Conservation (phyloP, 805 yeast genomes). For the Yamadazyma takamatsuzukensis region DNA sequence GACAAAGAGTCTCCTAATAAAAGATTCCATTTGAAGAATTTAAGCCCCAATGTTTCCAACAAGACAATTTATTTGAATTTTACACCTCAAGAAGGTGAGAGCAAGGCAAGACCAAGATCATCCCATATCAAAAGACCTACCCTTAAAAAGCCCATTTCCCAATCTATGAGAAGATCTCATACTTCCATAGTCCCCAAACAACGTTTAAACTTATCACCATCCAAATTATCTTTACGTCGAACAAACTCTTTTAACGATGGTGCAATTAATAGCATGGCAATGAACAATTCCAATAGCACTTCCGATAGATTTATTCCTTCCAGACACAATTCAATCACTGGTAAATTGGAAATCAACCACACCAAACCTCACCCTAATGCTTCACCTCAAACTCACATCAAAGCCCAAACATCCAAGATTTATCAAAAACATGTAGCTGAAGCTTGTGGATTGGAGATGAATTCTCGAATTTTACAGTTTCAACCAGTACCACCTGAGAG, state of each 20-base stretch:
- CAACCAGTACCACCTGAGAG: constrained; percentile 81
- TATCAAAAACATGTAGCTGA: constrained; percentile 85
- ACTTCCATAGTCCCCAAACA: constrained; percentile 18
- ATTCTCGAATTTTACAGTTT: constrained; percentile 79
- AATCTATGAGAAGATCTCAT: constrained; percentile 21
- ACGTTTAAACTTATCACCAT: constrained; percentile 17
- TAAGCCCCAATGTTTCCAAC: constrained; percentile 35
- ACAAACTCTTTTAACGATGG: constrained; percentile 31
- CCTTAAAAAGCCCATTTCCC: constrained; percentile 18
- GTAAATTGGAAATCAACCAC: constrained; percentile 29
- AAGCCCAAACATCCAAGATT: constrained; percentile 49
- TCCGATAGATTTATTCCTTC: constrained; percentile 44
- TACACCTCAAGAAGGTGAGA: constrained; percentile 8
- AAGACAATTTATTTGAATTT: constrained; percentile 21
- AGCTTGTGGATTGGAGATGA: constrained; percentile 87
- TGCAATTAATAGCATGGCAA: constrained; percentile 22
- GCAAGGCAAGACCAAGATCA: constrained; percentile 1
- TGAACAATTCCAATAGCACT: constrained; percentile 19
- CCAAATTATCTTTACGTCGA: constrained; percentile 26
- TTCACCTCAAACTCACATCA: constrained; percentile 53
- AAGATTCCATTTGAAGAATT: constrained; percentile 26
- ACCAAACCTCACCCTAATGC: constrained; percentile 41
- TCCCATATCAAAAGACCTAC: constrained; percentile 10
- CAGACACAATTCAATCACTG: constrained; percentile 36
- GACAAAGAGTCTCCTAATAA: constrained; percentile 15